Conservation (phyloP, 2,329 filamentous ascomycete genomes). For the Exophiala bonariae region DNA sequence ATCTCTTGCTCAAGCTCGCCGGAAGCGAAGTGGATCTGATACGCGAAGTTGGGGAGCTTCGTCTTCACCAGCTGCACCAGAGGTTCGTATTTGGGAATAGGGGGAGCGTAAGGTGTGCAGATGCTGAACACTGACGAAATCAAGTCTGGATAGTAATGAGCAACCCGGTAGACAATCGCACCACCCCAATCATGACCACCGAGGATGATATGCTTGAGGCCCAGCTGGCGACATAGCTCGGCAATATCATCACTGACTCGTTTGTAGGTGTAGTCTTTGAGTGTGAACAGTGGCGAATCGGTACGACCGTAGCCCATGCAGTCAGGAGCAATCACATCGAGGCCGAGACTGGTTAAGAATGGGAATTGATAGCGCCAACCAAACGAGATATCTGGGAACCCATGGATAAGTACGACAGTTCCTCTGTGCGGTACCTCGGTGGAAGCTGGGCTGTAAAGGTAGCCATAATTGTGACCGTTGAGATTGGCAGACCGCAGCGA, state of each 20-base stretch:
- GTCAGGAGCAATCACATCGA: conserved; percentile 81
- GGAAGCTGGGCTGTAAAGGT: conserved; percentile 52
- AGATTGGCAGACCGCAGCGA: conserved; percentile 63
- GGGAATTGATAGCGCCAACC: conserved; percentile 93
- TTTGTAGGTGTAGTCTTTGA: conserved; percentile 69
- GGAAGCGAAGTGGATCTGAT: conserved; percentile 78
- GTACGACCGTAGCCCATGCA: conserved; percentile 84
- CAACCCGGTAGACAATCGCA: conserved; percentile 70
- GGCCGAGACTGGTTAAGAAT: conserved; percentile 66
- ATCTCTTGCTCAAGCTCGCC: conserved; percentile 63
- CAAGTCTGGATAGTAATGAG: conserved; percentile 71
- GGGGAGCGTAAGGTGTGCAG: conserved; percentile 72
- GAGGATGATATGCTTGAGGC: conserved; percentile 65
- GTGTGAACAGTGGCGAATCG: conserved; percentile 53
- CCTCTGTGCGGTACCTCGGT: conserved; percentile 41
- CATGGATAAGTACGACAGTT: conserved; percentile 66
- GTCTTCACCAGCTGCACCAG: conserved; percentile 61
- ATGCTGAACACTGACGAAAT: conserved; percentile 75
- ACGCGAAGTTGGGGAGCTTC: conserved; percentile 68
- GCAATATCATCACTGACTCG: conserved; percentile 73
- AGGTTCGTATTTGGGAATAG: conserved; percentile 53
- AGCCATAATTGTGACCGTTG: conserved; percentile 70
- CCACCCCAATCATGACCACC: conserved; percentile 95
- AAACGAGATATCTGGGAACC: conserved; percentile 79
- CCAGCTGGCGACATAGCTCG: conserved; percentile 63